A percentile compares a stretch with the other conserved stretches of the same genome.
Evolutionary conservation across 148 eudicot species (phyloP).

Genomic region (Camellia japonica): DNA sequence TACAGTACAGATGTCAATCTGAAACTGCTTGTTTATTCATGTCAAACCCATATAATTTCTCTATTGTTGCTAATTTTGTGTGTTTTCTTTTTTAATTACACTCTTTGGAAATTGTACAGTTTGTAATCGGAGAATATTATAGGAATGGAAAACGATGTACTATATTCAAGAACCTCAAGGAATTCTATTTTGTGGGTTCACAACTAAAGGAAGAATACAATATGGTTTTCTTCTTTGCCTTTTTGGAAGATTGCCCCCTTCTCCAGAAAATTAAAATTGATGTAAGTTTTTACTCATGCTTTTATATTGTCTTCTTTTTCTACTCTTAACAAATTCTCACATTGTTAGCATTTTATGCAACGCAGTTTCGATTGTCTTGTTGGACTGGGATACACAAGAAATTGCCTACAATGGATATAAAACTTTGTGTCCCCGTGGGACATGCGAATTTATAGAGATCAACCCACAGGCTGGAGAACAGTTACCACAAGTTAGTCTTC

Average conservation of each 20-base stretch:
- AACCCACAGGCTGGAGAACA: background rate
- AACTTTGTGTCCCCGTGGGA: background rate
- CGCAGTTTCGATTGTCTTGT: background rate
- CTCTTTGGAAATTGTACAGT: background rate
- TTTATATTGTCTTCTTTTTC: background rate
- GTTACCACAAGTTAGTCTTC: background rate
- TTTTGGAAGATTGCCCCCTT: background rate
- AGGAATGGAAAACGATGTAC: background rate
- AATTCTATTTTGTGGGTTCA: background rate
- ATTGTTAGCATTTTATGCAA: background rate
- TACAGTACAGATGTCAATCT: too few species aligned
- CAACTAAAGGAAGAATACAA: background rate
- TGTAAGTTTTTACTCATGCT: background rate
- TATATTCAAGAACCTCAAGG: background rate
- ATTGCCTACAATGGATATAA: background rate
- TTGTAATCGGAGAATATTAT: background rate
- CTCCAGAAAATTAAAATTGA: too few species aligned
- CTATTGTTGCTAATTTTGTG: background rate
- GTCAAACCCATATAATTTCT: background rate
- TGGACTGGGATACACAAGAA: background rate
- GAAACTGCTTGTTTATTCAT: background rate
- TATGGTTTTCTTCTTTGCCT: background rate
- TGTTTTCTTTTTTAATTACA: background rate
- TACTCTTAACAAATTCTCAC: background rate
- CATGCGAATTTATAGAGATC: background rate